phyloP scores from a whole-genome alignment of 2,329 filamentous ascomycete species.

The Trichoderma citrinoviride region DNA sequence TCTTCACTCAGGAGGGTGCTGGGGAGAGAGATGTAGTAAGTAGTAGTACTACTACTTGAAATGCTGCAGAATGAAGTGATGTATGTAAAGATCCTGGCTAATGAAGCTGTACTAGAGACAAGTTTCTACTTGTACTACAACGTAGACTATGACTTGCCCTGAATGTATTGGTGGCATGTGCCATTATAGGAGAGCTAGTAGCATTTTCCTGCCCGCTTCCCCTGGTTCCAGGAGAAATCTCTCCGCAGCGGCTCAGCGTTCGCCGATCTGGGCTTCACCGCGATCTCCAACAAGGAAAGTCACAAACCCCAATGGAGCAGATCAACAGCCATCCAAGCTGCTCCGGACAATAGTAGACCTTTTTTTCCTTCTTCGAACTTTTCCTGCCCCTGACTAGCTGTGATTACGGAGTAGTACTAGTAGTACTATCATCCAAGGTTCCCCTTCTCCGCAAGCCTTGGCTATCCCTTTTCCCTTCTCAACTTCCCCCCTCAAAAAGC shows the following conservation, averaged over 20 bases:
- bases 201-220: neutral
- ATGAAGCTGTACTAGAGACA: no score
- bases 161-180: no score
- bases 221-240: neutral
- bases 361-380: neutral
- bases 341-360: neutral
- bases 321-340: neutral
- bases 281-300: slow-evolving; percentile 6
- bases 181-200: no score
- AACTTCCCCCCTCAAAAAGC: slow-evolving; percentile 34
- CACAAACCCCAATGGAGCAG: neutral
- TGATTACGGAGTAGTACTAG: neutral
- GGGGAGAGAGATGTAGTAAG: no score
- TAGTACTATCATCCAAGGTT: neutral
- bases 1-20: neutral
- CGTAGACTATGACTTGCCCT: no score
- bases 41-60: no score
- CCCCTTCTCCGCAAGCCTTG: neutral
- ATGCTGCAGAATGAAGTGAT: no score
- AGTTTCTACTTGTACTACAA: no score
- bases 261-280: slow-evolving; percentile 13
- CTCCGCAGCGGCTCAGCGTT: neutral
- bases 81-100: no score
- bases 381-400: neutral
- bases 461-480: neutral